phyloP scores from a whole-genome alignment of 1,139 yeast genomes.

The Geotrichum candidum region DNA sequence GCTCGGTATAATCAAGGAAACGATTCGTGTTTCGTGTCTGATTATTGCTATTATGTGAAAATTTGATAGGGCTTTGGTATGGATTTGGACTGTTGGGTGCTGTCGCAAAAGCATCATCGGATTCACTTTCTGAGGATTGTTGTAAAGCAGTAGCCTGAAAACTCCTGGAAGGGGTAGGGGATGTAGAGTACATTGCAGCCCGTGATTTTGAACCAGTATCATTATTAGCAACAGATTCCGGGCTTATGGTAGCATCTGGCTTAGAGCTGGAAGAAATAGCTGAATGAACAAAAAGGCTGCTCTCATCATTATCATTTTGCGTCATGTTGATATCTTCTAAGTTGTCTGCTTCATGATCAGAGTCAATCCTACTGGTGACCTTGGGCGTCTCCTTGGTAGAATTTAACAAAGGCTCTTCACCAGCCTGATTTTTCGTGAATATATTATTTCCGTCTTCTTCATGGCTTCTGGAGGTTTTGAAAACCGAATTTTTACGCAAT shows the following conservation, averaged over 20 bases:
- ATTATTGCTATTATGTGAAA: not conserved
- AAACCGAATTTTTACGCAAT: not conserved
- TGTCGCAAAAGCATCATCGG: not conserved
- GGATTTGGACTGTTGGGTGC: not conserved
- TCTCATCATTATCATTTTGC: not conserved
- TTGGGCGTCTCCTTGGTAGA: not conserved
- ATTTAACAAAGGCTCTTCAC: not conserved
- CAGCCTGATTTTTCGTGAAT: not conserved
- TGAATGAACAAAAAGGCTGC: not conserved
- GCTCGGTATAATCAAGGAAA: not conserved
- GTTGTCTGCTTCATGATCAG: not conserved
- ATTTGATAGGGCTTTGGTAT: not conserved
- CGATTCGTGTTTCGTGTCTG: not conserved
- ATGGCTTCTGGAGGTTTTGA: not conserved
- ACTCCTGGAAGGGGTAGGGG: not conserved
- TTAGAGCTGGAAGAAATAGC: not conserved
- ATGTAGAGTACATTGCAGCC: not conserved
- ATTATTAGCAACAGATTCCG: not conserved
- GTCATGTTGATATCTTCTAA: not conserved
- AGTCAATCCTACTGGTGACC: not conserved
- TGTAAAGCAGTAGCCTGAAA: not conserved
- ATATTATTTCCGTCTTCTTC: not conserved
- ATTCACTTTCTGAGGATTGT: not conserved
- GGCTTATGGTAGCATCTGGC: not conserved
- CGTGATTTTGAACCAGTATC: not conserved